Conservation (phyloP, 2,329 filamentous ascomycete species). For the Lasiodiplodia sp. region DNA sequence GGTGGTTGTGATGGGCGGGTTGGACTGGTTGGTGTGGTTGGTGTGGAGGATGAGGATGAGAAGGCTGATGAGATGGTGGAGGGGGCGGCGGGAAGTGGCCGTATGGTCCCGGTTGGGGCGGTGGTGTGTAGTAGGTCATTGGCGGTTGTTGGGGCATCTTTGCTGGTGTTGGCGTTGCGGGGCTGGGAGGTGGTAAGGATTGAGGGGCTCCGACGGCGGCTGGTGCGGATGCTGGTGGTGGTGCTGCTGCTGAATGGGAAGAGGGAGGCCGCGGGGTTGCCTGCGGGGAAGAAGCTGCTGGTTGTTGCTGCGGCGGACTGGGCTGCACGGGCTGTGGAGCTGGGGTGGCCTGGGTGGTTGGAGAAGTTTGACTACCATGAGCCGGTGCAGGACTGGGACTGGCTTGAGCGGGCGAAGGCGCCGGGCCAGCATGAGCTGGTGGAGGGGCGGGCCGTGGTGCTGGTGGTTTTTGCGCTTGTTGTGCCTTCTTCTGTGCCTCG, state of each 20-base stretch:
- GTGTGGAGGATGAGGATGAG: constrained; percentile 14
- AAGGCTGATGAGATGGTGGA: background rate
- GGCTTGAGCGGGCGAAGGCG: background rate
- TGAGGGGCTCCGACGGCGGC: background rate
- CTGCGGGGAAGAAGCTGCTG: background rate
- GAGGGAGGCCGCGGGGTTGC: background rate
- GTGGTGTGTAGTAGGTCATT: constrained; percentile 29
- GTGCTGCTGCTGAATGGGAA: background rate
- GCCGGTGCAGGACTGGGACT: constrained; percentile 3
- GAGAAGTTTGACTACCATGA: background rate
- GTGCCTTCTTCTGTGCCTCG: constrained; percentile 46
- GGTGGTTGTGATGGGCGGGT: constrained; percentile 30
- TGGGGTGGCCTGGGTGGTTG: background rate
- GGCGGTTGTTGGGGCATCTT: constrained; percentile 29
- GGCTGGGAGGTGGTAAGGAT: background rate
- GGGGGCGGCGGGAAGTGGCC: constrained; percentile 23
- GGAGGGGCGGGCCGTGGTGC: constrained; percentile 2
- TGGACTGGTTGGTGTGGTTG: constrained; percentile 15
- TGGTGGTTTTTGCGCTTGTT: constrained; percentile 16
- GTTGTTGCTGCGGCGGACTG: background rate
- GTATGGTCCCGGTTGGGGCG: constrained; percentile 15
- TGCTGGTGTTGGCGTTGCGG: background rate
- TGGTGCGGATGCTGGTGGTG: constrained; percentile 13
- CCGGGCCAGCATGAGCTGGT: background rate
- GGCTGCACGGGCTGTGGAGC: background rate